Evolutionary conservation across 2,329 filamentous ascomycete genomes (phyloP).

Genomic region (Pseudomassariella vexata): DNA sequence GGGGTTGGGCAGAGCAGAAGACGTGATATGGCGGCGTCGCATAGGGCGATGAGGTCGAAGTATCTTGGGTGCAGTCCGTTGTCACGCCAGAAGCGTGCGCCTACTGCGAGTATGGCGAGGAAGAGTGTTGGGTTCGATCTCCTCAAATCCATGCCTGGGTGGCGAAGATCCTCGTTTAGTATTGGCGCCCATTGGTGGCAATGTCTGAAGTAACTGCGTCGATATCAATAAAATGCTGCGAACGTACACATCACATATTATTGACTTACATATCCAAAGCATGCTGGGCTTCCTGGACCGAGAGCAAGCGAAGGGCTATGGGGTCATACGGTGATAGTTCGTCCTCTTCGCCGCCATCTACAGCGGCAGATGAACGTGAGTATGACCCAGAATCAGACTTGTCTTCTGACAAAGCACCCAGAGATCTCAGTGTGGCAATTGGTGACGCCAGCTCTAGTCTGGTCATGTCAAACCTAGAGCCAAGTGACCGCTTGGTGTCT

Average conservation of each 20-base stretch:
- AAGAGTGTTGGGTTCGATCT: conserved; percentile 1
- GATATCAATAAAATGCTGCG: too few relatives aligned
- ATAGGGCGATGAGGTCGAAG: conserved; percentile 1
- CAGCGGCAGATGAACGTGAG: too few relatives aligned
- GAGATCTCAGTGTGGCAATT: conserved; percentile 2
- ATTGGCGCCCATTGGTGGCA: conserved; percentile 3
- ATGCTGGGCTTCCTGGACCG: conserved; percentile 3
- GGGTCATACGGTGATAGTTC: conserved; percentile 3
- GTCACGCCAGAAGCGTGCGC: conserved; percentile 3
- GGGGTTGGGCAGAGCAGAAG: conserved; percentile 1
- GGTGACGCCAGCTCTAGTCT: conserved; percentile 3
- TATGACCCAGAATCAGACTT: too few relatives aligned
- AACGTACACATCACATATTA: too few relatives aligned
- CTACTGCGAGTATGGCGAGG: neutral
- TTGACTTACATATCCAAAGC: neutral
- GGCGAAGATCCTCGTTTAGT: neutral
- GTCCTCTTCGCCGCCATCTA: neutral
- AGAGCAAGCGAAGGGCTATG: neutral
- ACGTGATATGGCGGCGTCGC: conserved; percentile 1
- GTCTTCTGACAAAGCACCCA: conserved; percentile 4
- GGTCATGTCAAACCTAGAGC: conserved; percentile 1
- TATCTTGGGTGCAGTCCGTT: conserved; percentile 2
- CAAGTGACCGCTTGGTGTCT: too few relatives aligned
- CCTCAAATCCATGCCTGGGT: conserved; percentile 1
- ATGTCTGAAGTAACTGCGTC: conserved; percentile 2